Percentiles rank a stretch among this genome's conserved stretches.
These are phyloP conservation scores for Encephalitozoon romaleae DNA, from an alignment of 371 early-diverging fungal species.

Conservation along the genomic window DNA sequence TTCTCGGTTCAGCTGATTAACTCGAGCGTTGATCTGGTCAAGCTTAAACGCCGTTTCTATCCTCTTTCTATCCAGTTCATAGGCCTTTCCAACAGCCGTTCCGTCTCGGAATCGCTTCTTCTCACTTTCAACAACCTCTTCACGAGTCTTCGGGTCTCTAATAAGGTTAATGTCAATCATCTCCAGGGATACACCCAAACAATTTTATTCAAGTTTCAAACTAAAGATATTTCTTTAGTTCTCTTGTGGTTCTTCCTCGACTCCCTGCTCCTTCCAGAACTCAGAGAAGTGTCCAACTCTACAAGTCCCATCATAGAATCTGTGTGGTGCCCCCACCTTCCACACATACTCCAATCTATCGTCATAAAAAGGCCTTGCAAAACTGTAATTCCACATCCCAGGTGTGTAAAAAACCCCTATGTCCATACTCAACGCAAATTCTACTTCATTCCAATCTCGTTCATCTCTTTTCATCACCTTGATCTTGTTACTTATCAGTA, in stretches of 20 bases:
- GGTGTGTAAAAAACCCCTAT: not conserved
- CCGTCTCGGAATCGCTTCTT: constrained; percentile 46
- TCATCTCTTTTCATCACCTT: not conserved
- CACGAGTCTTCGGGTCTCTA: constrained; percentile 33
- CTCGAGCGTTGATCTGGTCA: constrained; percentile 52
- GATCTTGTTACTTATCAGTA: not conserved
- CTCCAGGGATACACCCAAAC: not conserved
- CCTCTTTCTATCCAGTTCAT: constrained; percentile 43
- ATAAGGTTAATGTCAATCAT: constrained; percentile 52
- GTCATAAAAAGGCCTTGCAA: not conserved
- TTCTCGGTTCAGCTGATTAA: constrained; percentile 39
- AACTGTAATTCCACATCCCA: constrained; percentile 38
- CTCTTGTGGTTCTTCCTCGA: not conserved
- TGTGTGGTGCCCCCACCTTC: constrained; percentile 1
- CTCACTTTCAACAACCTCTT: constrained; percentile 43
- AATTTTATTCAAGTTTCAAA: not conserved
- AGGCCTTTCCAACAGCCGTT: constrained; percentile 29
- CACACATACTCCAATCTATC: constrained; percentile 8
- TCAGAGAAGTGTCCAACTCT: not conserved
- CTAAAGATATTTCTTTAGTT: not conserved
- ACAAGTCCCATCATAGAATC: constrained; percentile 26
- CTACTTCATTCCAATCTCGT: not conserved
- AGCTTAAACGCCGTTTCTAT: constrained; percentile 44
- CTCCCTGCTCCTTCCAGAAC: not conserved
- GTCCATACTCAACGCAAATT: not conserved